Base-by-base conservation (phyloP, 805 yeast genomes). In the Pichia kluyveri region DNA sequence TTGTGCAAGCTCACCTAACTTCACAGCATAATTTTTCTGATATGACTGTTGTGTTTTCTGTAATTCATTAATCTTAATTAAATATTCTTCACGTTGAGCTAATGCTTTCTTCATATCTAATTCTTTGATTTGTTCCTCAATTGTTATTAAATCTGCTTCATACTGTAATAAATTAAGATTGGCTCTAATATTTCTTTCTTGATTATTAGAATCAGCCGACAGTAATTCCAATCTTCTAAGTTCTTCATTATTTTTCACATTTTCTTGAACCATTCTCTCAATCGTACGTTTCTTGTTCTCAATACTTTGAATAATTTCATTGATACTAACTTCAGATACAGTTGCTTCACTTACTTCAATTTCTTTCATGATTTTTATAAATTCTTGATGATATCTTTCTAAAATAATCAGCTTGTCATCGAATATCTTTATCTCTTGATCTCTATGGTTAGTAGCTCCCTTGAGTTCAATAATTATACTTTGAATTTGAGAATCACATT, bases 1-100 rank as follows among this genome's bases (percentile, higher is more conserved):
- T 59, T 91, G 97, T 51, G 80, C 81, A 39, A 86, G 75, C 62
- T 91, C 98, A 19, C 99, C 99, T 23, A 79, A 63, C 55, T 82
- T 84, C 12, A 88, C 82, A 4, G 95, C 85, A 56, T 85, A 80
- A 45, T 64, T 62, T 1, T 89, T 73, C 51, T 80, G 83, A 40
- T 85, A 61, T 5, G 65, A 65, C 15, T 85, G 72, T 46, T 80
- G 77, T 38, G 67, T 60, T 15, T 69, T 67, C 47, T 79, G 67
- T 36, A 89, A 65, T n/a, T 61, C 56, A 40, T 66, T 62, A 2
- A 89, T 75, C 49, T 77, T 74, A 11, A 70, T 65, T 55, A 85
- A 83, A 59, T 83, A 88, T 53, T 73, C 71, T 1, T 76, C 77
- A 53, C 83, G 72, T 50, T 79, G 75, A 2, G 66, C 65, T 49